phyloP scores from a whole-genome alignment of 495 filamentous ascomycete species.

The Aspergillus funiculosus region DNA sequence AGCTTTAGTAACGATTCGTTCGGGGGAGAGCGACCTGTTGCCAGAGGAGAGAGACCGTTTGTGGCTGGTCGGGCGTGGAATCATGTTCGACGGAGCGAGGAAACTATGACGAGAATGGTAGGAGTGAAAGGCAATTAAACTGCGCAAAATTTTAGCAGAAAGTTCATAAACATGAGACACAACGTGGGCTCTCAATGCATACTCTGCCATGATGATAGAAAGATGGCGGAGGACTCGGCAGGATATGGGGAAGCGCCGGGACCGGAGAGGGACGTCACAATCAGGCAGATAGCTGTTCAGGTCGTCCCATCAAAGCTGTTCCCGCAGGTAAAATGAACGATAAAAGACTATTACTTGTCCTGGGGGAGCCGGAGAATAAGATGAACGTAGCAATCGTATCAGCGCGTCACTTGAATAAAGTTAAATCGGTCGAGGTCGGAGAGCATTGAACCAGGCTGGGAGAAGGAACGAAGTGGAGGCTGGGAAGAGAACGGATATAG shows the following conservation, averaged over 20 bases:
- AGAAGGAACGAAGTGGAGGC: slow-evolving; percentile 5
- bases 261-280: slow-evolving; percentile 13
- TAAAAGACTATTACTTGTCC: too few relatives aligned
- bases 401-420: slow-evolving; percentile 19
- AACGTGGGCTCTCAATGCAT: slow-evolving; percentile 19
- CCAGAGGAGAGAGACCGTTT: slow-evolving; percentile 41
- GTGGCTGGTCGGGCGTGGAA: slow-evolving; percentile 36
- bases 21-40: slow-evolving; percentile 36
- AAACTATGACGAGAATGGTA: slow-evolving; percentile 37
- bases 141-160: slow-evolving; percentile 15
- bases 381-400: slow-evolving; percentile 10
- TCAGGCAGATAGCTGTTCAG: slow-evolving; percentile 13
- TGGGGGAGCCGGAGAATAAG: slow-evolving; percentile 1
- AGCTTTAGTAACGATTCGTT: slow-evolving; percentile 38
- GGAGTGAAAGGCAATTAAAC: slow-evolving; percentile 44
- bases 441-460: slow-evolving; percentile 19
- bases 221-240: slow-evolving; percentile 9
- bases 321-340: too few relatives aligned
- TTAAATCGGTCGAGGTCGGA: slow-evolving; percentile 14
- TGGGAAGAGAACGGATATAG: slow-evolving; percentile 5
- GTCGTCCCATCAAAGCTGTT: slow-evolving; percentile 9
- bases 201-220: slow-evolving; percentile 42
- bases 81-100: slow-evolving; percentile 40
- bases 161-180: neutral
- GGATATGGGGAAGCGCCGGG: slow-evolving; percentile 10